phyloP scores from a whole-genome alignment of 768 basidiomycete genomes.

The Agaricus sinodeliciosus region DNA sequence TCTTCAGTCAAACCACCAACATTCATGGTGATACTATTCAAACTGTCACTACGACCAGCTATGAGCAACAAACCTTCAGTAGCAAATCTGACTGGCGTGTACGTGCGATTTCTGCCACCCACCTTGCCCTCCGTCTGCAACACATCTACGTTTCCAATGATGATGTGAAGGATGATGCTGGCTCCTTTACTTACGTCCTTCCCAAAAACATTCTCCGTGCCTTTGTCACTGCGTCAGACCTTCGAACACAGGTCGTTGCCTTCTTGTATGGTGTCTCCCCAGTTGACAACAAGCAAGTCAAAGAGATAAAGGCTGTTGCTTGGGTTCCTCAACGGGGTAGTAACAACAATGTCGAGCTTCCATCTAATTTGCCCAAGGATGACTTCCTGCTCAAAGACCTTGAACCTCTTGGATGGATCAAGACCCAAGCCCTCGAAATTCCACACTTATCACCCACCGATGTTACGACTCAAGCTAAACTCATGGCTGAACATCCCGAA shows the following conservation, averaged over 20 bases:
- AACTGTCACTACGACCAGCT: constrained; percentile 94
- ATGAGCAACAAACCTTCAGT: constrained; percentile 98
- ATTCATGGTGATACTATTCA: constrained; percentile 95
- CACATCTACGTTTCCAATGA: constrained; percentile 99
- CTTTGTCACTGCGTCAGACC: constrained; percentile 88
- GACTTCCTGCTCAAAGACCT: constrained; percentile 93
- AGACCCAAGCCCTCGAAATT: constrained; percentile 92
- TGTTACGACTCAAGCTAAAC: constrained; percentile 88
- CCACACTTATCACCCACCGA: constrained; percentile 90
- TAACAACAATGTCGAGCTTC: constrained; percentile 91
- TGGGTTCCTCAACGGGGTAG: constrained; percentile 97
- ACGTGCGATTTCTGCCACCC: constrained; percentile 94
- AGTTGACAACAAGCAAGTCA: constrained; percentile 95
- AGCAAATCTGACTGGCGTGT: constrained; percentile 99
- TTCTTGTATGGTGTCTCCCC: constrained; percentile 92
- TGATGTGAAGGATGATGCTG: constrained; percentile 97
- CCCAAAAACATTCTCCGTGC: constrained; percentile 96
- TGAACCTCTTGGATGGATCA: constrained; percentile 94
- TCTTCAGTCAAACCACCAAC: constrained; percentile 82
- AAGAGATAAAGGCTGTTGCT: constrained; percentile 97
- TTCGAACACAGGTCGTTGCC: constrained; percentile 93
- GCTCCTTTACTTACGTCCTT: constrained; percentile 89
- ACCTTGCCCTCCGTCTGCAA: constrained; percentile 91
- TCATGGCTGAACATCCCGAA: constrained; percentile 96
- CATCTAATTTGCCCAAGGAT: constrained; percentile 84